phyloP scores from a whole-genome alignment of 2,329 filamentous ascomycete genomes.

The Teratosphaeria destructans region DNA sequence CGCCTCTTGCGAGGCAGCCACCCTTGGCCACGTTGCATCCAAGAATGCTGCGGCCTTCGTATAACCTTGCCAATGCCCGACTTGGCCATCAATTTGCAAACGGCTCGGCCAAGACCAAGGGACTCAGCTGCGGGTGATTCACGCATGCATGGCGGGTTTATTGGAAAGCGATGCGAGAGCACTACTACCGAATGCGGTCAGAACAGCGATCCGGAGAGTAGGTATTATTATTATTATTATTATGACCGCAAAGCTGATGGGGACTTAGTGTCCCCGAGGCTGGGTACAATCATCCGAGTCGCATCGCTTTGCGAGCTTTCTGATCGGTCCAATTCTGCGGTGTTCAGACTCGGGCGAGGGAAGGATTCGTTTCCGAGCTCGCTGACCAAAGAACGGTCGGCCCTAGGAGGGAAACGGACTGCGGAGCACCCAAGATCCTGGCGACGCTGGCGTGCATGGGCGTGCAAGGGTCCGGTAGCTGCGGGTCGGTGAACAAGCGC shows the following conservation, averaged over 20 bases:
- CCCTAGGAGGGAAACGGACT: not conserved
- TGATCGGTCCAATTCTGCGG: not conserved
- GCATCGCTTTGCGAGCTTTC: not conserved
- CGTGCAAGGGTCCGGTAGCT: not conserved
- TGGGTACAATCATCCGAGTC: not conserved
- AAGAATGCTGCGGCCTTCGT: not conserved
- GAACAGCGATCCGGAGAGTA: not conserved
- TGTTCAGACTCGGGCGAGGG: not conserved
- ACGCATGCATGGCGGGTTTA: not conserved
- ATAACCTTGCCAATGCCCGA: not conserved
- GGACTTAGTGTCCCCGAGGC: not conserved
- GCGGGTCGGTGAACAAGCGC: not conserved
- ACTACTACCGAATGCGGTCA: not conserved
- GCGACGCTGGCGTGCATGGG: not conserved
- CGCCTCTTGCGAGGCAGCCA: not conserved
- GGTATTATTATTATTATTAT: too few relatives aligned
- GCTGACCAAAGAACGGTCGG: not conserved
- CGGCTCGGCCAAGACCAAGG: not conserved
- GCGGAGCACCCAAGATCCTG: not conserved
- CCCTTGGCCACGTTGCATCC: not conserved
- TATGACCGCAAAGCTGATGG: not conserved
- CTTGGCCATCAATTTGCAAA: not conserved
- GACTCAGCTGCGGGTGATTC: not conserved
- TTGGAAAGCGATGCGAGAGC: conserved; percentile 1
- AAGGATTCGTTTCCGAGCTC: not conserved